These are phyloP conservation scores for Cercophora samala DNA, from an alignment of 495 filamentous ascomycete species.

Conservation along the genomic window DNA sequence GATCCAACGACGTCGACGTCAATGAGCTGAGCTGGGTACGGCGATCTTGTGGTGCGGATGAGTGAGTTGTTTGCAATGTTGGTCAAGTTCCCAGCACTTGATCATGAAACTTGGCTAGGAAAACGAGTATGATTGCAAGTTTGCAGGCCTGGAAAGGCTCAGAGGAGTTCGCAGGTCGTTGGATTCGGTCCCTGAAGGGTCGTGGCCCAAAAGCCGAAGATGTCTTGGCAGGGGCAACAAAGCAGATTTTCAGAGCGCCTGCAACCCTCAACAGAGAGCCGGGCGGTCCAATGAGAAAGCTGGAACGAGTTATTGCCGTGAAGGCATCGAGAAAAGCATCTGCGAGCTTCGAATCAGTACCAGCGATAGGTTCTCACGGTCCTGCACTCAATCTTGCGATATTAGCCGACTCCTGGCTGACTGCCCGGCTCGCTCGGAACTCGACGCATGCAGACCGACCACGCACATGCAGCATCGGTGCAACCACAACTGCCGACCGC, in stretches of 20 bases:
- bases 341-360: neutral
- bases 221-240: neutral
- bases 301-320: neutral
- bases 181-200: neutral
- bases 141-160: neutral
- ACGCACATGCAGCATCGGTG: neutral
- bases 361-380: neutral
- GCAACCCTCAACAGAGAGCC: neutral
- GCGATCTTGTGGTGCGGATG: neutral
- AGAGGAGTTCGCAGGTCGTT: neutral
- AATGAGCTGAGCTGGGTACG: neutral
- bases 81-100: neutral
- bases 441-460: neutral
- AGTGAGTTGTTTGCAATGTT: neutral
- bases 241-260: neutral
- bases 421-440: slow-evolving; percentile 1
- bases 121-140: neutral
- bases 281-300: neutral
- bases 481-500: neutral
- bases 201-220: neutral
- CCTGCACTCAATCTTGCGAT: neutral
- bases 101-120: neutral
- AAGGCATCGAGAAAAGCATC: neutral
- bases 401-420: neutral
- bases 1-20: neutral